Evolutionary conservation across 495 filamentous ascomycete species (phyloP), one percentile per base, ranked within the genome.

Genomic region (Cercophora sp.): DNA sequence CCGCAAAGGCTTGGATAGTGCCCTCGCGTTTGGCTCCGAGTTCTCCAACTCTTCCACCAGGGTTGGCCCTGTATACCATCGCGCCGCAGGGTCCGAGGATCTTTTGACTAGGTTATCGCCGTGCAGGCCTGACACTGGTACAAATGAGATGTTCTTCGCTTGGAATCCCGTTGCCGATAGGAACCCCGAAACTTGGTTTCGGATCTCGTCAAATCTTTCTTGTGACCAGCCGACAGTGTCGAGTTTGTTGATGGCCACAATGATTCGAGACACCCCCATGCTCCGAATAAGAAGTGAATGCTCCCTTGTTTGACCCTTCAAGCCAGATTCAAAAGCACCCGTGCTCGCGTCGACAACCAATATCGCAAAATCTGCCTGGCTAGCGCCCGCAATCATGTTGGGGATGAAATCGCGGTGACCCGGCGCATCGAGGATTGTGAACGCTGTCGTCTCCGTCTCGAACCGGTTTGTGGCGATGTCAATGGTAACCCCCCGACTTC

Each of bases 361-460:
- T 8, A 98, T 86, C 0, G 92, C 94, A 65, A 97, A 96, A 67
- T 98, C 94, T 2, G 93, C 93, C 68, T 96, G 92, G 34, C 86
- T 89, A 20, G 91, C 91, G 0, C 93, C 93, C 3, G 91, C 94
- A 62, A 98, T 96, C 93, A 98, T 98, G 67, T 96, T 97, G 2
- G 93, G 93, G 34, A 97, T 88, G 65, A 97, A 98, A 60, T 98
- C 94, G 57, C 83, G 78, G 69, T 98, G 93, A 0, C 93, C 93
- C 2, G 93, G 93, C 1, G 93, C 89, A 68, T 98, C 93, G 2
- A 98, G 78, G 41, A 98, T 97, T 8, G 92, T 97, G 64, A 96
- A 98, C 13, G 77, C 77, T 0, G 89, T 90, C 13, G 76, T 85
- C 4, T 86, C 83, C 0, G 93, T 98, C 66, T 92, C 87, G 65